Evolutionary conservation across 2,329 filamentous ascomycete species (phyloP), one percentile per base, ranked within the genome.

Genomic region (Cercospora sp.): DNA sequence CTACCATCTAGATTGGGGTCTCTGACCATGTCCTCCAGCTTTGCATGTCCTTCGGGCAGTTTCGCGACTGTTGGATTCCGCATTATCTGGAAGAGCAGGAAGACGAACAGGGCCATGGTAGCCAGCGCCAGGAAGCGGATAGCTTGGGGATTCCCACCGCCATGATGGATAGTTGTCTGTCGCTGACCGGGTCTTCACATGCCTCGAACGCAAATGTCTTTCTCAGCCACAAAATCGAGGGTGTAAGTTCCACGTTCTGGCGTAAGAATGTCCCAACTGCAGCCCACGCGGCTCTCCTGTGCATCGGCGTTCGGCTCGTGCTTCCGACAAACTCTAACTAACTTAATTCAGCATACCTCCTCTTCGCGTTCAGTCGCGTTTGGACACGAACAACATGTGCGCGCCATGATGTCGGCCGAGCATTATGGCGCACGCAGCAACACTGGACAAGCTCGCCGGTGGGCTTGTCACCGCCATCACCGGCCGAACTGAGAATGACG

Each of bases 1-100:
- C 79, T 84, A 97, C 94, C 89, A 81, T 97, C 93, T 76, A 94
- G 79, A 76, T 94, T 92, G 65, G 94, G 94, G 81, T 98, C 94
- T 69, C 88, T 87, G 73, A 90, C 88, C 81, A 90, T 88, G 77
- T 90, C 87, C 73, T 85, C 82, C 72, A 84, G 77, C 81, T 79
- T 82, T 81, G 74, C 74, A 13, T 70, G 71, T 60, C 69, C 68
- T 67, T 67, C 74, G 71, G 73, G 79, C 61, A 76, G 64, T 57
- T 80, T 79, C 72, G 81, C 73, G 59, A 79, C 73, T 43, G 81
- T 80, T 24, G 86, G 83, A 8, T 87, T 85, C 70, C 86, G 87
- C 79, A 91, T 88, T 75, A 95, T 84, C 77, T 92, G 90, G 73
- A 91, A 90, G 72, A 96, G 81, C 76, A 97, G 88, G 80, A 94